These are phyloP conservation scores for Pseudonitzschia pungens DNA, from an alignment of 108 stramenopile species.

Conservation along the genomic window DNA sequence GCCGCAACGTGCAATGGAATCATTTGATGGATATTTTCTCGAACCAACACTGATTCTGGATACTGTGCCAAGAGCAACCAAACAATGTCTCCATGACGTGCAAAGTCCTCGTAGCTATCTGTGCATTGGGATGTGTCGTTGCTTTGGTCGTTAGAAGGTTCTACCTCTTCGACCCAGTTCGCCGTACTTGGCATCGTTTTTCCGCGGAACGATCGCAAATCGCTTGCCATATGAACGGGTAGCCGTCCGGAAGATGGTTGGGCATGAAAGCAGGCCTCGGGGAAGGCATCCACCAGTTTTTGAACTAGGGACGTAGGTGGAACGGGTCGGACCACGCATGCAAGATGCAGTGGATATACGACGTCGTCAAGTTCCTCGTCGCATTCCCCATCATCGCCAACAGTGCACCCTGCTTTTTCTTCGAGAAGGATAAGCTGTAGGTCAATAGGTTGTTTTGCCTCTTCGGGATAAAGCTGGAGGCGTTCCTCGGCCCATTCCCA, in stretches of 20 bases:
- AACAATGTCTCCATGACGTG: conserved; percentile 19
- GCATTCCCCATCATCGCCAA: neutral
- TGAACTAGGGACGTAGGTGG: conserved; percentile 21
- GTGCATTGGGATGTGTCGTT: neutral
- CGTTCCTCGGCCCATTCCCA: conserved; percentile 16
- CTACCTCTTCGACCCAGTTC: neutral
- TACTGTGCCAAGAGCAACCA: conserved; percentile 7
- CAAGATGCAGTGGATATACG: conserved; percentile 23
- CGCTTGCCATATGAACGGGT: conserved; percentile 22
- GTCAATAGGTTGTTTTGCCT: neutral
- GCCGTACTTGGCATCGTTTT: neutral
- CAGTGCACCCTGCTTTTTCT: neutral
- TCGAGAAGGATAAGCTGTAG: neutral
- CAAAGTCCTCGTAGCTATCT: neutral
- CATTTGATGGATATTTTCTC: conserved; percentile 13
- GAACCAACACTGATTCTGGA: conserved; percentile 21
- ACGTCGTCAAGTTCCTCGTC: neutral
- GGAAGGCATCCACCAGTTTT: conserved; percentile 14
- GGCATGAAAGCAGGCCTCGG: conserved; percentile 13
- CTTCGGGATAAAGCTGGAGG: neutral
- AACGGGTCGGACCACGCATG: conserved; percentile 22
- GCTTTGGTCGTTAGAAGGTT: neutral
- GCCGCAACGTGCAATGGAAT: conserved; percentile 31
- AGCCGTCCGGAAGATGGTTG: conserved; percentile 15
- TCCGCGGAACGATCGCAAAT: conserved; percentile 14